Base-by-base conservation (phyloP, 352 stramenopile species). In the Pythium dissimile region DNA sequence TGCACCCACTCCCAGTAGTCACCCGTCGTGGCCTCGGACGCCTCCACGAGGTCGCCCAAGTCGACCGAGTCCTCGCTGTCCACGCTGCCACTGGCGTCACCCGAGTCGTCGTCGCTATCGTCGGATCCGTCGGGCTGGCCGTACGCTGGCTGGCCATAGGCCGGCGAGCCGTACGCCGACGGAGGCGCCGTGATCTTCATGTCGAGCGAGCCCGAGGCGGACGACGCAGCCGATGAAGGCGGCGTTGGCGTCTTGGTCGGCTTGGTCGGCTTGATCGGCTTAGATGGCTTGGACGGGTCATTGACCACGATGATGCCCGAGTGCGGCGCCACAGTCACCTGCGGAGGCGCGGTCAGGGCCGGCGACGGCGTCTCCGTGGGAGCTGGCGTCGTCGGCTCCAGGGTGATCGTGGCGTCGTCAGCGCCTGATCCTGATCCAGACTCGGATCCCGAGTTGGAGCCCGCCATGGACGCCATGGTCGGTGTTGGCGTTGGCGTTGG, bases 1-100 rank as follows among this genome's bases (percentile, higher is more conserved):
- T 80, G 49, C 45, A 88, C 52, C 75, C 78, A 88, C 41, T 73
- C 59, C 78, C 75, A 88, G 66, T 88, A 88, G 15, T 47, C 59
- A 13, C 78, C 78, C n/a, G 66, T 74, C 13, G 75, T 86, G 12
- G 73, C 75, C 24, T 82, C 67, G n/a, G 60, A 50, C 23, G 52
- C 28, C 35, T 34, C 37, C 12, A 41, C 3, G 5, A 20, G 16
- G 34, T 16, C 34, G 34, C 16, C 20, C 2, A 21, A 7, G 20
- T 32, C 24, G 41, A 23, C 41, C 8, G 26, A 16, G 21, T 43
- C 34, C 12, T 45, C 5, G 21, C 16, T 28, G 34, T 32, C 44
- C 26, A 26, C 24, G 16, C 41, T 20, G 6, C 3, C n/a, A 5
- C 38, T 38, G 10, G 9, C 7, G 4, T 38, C 45, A 7, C 10